Percentiles rank a stretch among this genome's conserved stretches.
Conservation (phyloP, 106 monocot genomes). For the Acanthochlamys bracteata region DNA sequence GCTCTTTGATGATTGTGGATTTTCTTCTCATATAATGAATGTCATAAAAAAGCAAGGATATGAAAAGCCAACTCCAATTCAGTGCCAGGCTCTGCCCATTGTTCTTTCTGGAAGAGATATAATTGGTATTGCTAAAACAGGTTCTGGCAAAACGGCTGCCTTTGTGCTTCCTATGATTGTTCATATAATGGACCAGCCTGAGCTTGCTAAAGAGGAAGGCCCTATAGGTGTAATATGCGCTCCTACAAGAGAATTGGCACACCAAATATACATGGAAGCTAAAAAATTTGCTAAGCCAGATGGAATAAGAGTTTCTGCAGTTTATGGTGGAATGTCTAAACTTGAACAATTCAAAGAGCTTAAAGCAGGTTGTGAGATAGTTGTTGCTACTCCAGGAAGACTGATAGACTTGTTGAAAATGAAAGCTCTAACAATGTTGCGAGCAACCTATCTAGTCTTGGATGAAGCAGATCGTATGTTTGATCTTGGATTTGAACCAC, state of each 20-base stretch:
- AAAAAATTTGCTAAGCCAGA: slow-evolving; percentile 92
- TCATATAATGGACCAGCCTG: slow-evolving; percentile 99
- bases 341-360: slow-evolving; percentile 96
- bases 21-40: slow-evolving; percentile 48
- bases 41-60: slow-evolving; percentile 83
- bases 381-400: slow-evolving; percentile 93
- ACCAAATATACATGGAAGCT: slow-evolving; percentile 91
- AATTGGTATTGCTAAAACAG: slow-evolving; percentile 99
- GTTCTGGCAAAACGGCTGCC: slow-evolving; percentile 95
- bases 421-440: slow-evolving; percentile 78
- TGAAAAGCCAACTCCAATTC: slow-evolving; percentile 93
- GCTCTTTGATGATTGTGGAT: slow-evolving; percentile 80
- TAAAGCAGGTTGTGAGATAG: slow-evolving; percentile 91
- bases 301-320: slow-evolving; percentile 67
- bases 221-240: slow-evolving; percentile 93
- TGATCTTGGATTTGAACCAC: slow-evolving; percentile 98
- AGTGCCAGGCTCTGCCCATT: slow-evolving; percentile 90
- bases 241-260: slow-evolving; percentile 95
- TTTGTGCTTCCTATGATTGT: slow-evolving; percentile 97
- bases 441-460: slow-evolving; percentile 82
- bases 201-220: slow-evolving; percentile 83
- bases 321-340: slow-evolving; percentile 95
- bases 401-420: slow-evolving; percentile 90
- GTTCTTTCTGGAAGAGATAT: slow-evolving; percentile 90
- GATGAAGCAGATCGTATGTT: slow-evolving; percentile 99